phyloP scores from a whole-genome alignment of 176 grass and related monocot genomes.

The Cenchrus fungigraminus region DNA sequence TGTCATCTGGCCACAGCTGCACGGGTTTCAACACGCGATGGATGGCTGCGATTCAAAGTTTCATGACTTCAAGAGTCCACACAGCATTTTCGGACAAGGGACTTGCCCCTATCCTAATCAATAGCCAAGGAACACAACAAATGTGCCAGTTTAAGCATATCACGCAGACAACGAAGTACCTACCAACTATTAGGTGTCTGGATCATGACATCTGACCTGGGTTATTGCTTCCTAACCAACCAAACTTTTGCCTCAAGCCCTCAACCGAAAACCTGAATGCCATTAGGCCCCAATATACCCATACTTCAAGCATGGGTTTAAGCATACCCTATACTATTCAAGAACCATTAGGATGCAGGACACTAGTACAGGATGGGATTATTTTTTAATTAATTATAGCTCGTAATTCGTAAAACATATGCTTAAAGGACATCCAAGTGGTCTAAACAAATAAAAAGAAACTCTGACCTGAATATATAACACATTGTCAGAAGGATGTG shows the following conservation, averaged over 20 bases:
- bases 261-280: conserved; percentile 14
- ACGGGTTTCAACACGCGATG: too few relatives aligned
- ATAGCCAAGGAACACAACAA: conserved; percentile 27
- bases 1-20: too few relatives aligned
- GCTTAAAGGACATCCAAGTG: not conserved
- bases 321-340: not conserved
- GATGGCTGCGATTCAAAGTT: too few relatives aligned
- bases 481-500: conserved; percentile 89
- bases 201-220: conserved; percentile 51
- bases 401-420: not conserved
- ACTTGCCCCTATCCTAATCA: not conserved
- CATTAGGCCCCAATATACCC: not conserved
- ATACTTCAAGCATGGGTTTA: conserved; percentile 10
- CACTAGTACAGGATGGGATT: not conserved
- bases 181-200: conserved; percentile 57
- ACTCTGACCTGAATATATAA: conserved; percentile 83
- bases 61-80: too few relatives aligned
- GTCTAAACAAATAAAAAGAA: conserved; percentile 6
- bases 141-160: conserved; percentile 42
- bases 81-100: not conserved
- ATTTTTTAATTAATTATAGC: conserved; percentile 14
- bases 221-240: conserved; percentile 41
- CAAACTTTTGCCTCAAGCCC: not conserved
- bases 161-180: conserved; percentile 38
- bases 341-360: not conserved